Evolutionary conservation across 176 grass and related monocot genomes (phyloP), one percentile per base, ranked within the genome.

Genomic region (Lolium rigidum): DNA sequence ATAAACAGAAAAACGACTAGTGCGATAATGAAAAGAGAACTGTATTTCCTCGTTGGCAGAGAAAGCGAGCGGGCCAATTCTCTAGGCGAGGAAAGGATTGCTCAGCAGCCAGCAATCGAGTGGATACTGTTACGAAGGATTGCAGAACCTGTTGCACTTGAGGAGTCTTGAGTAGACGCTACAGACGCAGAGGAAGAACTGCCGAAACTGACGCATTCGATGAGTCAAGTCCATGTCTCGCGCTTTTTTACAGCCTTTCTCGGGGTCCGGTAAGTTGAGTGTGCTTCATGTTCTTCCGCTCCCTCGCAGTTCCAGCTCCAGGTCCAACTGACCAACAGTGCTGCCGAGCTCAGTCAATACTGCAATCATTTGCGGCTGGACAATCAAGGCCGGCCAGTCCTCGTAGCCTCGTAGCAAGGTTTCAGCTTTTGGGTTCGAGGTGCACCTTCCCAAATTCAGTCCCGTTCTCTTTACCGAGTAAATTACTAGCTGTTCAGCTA

Each of bases 191-290:
- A 15, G 2, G 31, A 67, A 67, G 2, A 16, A 21, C 38, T 70
- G 68, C 11, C 0, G 69, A 47, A 13, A 71, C 17, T n/a, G 68
- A 22, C 22, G 66, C 76, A 80, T 58, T 80, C 15, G 76, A 89
- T 80, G 82, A 10, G 20, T 72, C 69, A 46, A 72, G 69, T 49
- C 44, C 44, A 48, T 74, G 70, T 74, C 21, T 25, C 31, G 31
- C 41, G 22, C 70, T 25, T 25, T 66, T 39, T 0, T 3, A 66
- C 15, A 68, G 65, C 15, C 41, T 68, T 69, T 20, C 28, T 76
- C 15, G 10, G 18, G 58, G 6, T 15, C 15, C 10, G 25, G 31
- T 35, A 35, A 35, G 31, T 35, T 35, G 2, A 35, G 31, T 35
- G 31, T 35, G 1, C 31, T 35, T 31, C 25, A 28, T 31, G 25